Percentiles rank a stretch among this genome's conserved stretches.
Evolutionary conservation across 495 filamentous ascomycete species (phyloP).

Genomic region (Baudoinia panamericana): DNA sequence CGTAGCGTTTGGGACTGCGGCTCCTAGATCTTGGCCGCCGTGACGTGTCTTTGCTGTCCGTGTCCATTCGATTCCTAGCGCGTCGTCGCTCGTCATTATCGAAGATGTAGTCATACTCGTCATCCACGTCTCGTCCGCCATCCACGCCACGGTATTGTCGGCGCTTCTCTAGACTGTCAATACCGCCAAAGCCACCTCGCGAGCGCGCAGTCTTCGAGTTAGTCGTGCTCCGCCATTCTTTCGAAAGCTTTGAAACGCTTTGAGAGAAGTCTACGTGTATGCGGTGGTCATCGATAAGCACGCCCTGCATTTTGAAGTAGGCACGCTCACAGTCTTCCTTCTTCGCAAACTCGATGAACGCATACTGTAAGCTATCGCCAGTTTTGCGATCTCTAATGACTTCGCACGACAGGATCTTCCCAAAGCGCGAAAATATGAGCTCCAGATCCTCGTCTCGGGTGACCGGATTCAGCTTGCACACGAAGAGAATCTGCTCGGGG

Average conservation of each 20-base stretch:
- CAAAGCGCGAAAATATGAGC: slow-evolving; percentile 93
- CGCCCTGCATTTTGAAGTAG: slow-evolving; percentile 96
- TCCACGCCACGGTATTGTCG: slow-evolving; percentile 73
- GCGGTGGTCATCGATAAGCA: slow-evolving; percentile 91
- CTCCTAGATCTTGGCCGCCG: slow-evolving; percentile 27
- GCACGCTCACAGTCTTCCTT: slow-evolving; percentile 87
- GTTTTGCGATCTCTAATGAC: slow-evolving; percentile 91
- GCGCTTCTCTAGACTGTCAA: slow-evolving; percentile 73
- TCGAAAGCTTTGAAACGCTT: slow-evolving; percentile 80
- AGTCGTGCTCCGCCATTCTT: slow-evolving; percentile 78
- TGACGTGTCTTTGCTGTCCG: no score
- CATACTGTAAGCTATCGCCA: slow-evolving; percentile 90
- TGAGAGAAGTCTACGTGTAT: slow-evolving; percentile 99
- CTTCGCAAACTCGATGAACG: slow-evolving; percentile 93
- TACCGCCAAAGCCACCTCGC: slow-evolving; percentile 80
- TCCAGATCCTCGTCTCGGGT: slow-evolving; percentile 91
- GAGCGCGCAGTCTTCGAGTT: slow-evolving; percentile 59
- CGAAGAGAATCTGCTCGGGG: slow-evolving; percentile 92
- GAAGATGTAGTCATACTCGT: slow-evolving; percentile 68
- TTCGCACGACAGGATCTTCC: slow-evolving; percentile 88
- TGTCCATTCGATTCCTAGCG: slow-evolving; percentile 1
- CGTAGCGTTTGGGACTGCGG: slow-evolving; percentile 35
- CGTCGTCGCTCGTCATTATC: slow-evolving; percentile 53
- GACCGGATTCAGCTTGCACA: slow-evolving; percentile 96
- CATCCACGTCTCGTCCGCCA: slow-evolving; percentile 31